Conservation (phyloP, 345 rosid species). For the Diplotaxis tenuifolia region DNA sequence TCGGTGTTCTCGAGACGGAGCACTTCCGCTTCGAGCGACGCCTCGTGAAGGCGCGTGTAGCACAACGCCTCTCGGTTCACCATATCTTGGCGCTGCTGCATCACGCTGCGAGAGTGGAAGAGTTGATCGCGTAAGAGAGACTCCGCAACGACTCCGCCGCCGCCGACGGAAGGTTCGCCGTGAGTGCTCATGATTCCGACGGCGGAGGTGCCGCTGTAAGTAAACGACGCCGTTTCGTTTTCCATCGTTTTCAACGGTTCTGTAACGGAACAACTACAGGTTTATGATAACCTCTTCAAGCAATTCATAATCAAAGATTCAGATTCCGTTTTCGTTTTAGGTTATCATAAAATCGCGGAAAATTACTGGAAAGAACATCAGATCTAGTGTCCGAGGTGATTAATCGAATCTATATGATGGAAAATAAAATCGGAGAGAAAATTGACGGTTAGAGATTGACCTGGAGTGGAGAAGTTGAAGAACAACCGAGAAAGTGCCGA, state of each 20-base stretch:
- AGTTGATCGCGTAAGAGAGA: slow-evolving; percentile 41
- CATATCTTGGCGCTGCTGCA: slow-evolving; percentile 58
- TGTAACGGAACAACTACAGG: not conserved
- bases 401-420: not conserved
- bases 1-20: slow-evolving; percentile 62
- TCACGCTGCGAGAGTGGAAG: slow-evolving; percentile 42
- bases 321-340: not conserved
- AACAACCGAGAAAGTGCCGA: slow-evolving; percentile 13
- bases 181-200: slow-evolving; percentile 1
- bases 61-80: slow-evolving; percentile 70
- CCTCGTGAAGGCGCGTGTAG: slow-evolving; percentile 54
- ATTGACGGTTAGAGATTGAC: slow-evolving; percentile 6
- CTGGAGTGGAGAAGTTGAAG: slow-evolving; percentile 10
- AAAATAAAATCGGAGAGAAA: not conserved
- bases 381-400: slow-evolving; percentile 10
- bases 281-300: not conserved
- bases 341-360: not conserved
- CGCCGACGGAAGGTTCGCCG: slow-evolving; percentile 20
- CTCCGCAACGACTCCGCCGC: not conserved
- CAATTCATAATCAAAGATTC: not conserved
- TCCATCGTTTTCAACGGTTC: slow-evolving; percentile 15
- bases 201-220: slow-evolving; percentile 23
- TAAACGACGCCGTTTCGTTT: slow-evolving; percentile 44
- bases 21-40: slow-evolving; percentile 50
- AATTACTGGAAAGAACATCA: not conserved